These are phyloP conservation scores for Scutellaria baicalensis DNA, from an alignment of 257 asterid genomes.

Conservation along the genomic window DNA sequence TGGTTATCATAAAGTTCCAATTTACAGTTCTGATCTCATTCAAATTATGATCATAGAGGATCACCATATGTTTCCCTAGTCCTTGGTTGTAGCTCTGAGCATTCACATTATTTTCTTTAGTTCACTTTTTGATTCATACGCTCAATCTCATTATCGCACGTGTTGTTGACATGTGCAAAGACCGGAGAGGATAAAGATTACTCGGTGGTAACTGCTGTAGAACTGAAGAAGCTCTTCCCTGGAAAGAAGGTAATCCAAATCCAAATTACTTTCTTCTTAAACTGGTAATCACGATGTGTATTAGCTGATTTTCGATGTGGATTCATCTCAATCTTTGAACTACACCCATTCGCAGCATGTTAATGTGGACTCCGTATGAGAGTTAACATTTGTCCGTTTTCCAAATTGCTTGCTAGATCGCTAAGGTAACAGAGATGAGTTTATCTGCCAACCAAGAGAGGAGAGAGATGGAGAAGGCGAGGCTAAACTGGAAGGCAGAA, in stretches of 20 bases:
- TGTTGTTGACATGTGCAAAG: conserved; percentile 32
- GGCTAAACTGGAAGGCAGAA: conserved; percentile 54
- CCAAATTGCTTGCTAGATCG: conserved; percentile 29
- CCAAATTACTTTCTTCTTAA: neutral
- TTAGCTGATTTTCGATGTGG: neutral
- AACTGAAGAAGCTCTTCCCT: conserved; percentile 64
- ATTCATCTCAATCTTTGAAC: neutral
- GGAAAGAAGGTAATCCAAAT: conserved; percentile 40
- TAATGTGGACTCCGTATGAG: neutral
- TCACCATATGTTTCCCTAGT: neutral
- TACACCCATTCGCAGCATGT: neutral
- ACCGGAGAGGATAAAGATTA: conserved; percentile 63
- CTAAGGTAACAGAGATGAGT: conserved; percentile 53
- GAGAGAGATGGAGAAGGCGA: conserved; percentile 59
- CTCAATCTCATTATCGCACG: conserved; percentile 1
- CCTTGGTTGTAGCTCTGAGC: neutral
- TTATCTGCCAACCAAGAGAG: conserved; percentile 68
- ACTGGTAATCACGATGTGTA: neutral
- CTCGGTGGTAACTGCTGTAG: conserved; percentile 52
- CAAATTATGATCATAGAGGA: neutral
- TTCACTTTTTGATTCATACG: neutral
- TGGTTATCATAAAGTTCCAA: neutral
- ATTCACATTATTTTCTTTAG: neutral
- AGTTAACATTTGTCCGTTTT: neutral
- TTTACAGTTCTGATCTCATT: neutral